A percentile compares a stretch with the other conserved stretches of the same genome.
Evolutionary conservation across 306 rosid species (phyloP).

Genomic region (Gynostemma pentaphyllum): DNA sequence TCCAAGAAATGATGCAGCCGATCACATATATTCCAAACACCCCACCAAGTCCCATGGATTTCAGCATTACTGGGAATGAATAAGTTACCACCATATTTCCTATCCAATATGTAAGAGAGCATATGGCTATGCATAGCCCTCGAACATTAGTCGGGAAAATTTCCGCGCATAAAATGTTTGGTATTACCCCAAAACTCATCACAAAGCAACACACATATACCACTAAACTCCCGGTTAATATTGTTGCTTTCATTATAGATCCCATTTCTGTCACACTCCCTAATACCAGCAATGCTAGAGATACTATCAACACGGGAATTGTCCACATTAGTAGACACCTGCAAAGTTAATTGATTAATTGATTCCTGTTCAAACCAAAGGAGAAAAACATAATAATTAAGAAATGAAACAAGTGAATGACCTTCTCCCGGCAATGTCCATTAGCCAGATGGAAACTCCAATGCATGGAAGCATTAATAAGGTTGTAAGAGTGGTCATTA

Average conservation of each 20-base stretch:
- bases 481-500: constrained; percentile 29
- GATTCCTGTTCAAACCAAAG: no score
- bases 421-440: constrained; percentile 31
- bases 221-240: constrained; percentile 24
- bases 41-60: constrained; percentile 25
- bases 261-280: constrained; percentile 25
- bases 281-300: constrained; percentile 20
- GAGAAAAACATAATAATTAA: background rate
- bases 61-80: constrained; percentile 27
- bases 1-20: constrained; percentile 25
- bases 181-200: constrained; percentile 30
- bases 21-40: constrained; percentile 26
- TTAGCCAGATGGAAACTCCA: constrained; percentile 27
- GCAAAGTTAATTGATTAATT: no score
- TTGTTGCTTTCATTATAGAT: constrained; percentile 16
- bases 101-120: constrained; percentile 28
- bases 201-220: constrained; percentile 31
- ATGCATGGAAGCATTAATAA: constrained; percentile 32
- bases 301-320: constrained; percentile 18
- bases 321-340: constrained; percentile 25
- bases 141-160: constrained; percentile 33
- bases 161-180: constrained; percentile 32
- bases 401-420: constrained; percentile 9
- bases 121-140: constrained; percentile 31
- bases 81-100: constrained; percentile 31